Percentiles rank a stretch among this genome's conserved stretches.
Conservation (phyloP, 345 rosid species). For the Anastatica hierochuntica region DNA sequence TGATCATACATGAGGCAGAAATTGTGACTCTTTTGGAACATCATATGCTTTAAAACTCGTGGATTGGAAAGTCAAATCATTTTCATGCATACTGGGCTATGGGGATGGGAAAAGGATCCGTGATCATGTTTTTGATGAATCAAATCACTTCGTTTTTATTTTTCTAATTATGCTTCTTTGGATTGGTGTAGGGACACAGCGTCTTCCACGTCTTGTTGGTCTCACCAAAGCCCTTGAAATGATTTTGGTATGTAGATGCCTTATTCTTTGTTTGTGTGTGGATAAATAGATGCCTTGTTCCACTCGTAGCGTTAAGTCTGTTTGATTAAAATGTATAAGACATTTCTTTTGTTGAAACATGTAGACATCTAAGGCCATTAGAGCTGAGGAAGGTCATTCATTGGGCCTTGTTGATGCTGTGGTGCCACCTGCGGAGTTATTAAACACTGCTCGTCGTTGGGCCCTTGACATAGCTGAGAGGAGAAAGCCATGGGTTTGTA, state of each 20-base stretch:
- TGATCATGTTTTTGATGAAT: too few species aligned
- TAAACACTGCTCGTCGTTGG: conserved; percentile 70
- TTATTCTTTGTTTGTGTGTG: too few species aligned
- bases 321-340: background rate
- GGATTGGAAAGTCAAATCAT: too few species aligned
- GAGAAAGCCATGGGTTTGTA: conserved; percentile 78
- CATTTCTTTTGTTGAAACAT: conserved; percentile 2
- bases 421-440: conserved; percentile 52
- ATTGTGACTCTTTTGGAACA: too few species aligned
- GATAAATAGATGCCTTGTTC: too few species aligned
- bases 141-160: too few species aligned
- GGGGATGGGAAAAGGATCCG: too few species aligned
- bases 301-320: too few species aligned
- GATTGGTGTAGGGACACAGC: conserved; percentile 72
- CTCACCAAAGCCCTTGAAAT: conserved; percentile 84
- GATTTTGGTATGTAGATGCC: conserved; percentile 91
- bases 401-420: conserved; percentile 81
- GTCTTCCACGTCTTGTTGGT: conserved; percentile 99
- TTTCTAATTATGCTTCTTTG: conserved; percentile 13
- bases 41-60: too few species aligned
- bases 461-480: conserved; percentile 65
- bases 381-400: conserved; percentile 56
- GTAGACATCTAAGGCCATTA: conserved; percentile 76
- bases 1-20: background rate
- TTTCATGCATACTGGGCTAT: too few species aligned